Percentiles rank a stretch among this genome's conserved stretches.
Evolutionary conservation across 2,329 filamentous ascomycete species (phyloP).

Genomic region (Cladophialophora yegresii): DNA sequence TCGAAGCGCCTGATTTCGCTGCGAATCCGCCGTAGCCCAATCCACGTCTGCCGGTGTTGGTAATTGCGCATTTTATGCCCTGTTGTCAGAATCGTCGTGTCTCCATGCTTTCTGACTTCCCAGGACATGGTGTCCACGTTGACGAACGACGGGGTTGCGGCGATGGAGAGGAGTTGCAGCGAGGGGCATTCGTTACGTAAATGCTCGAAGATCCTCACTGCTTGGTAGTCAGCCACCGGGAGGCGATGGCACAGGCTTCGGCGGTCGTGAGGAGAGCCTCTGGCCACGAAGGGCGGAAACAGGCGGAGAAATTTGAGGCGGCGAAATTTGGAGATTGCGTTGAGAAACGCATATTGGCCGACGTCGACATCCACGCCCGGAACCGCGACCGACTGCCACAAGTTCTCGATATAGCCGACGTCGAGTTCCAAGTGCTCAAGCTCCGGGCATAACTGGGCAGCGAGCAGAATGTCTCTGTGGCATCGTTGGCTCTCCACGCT

Average conservation of each 20-base stretch:
- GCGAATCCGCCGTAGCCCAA: slow-evolving; percentile 31
- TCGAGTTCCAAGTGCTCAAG: slow-evolving; percentile 35
- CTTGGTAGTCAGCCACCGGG: slow-evolving; percentile 33
- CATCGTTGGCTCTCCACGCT: slow-evolving; percentile 28
- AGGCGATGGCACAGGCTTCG: slow-evolving; percentile 13
- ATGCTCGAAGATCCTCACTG: slow-evolving; percentile 35
- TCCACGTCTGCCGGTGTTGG: slow-evolving; percentile 35
- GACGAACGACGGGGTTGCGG: slow-evolving; percentile 23
- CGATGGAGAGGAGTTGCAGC: slow-evolving; percentile 31
- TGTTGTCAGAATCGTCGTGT: slow-evolving; percentile 34
- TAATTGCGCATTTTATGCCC: slow-evolving; percentile 33
- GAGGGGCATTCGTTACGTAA: slow-evolving; percentile 28
- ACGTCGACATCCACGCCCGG: slow-evolving; percentile 36
- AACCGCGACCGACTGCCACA: slow-evolving; percentile 36
- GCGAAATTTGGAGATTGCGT: slow-evolving; percentile 32
- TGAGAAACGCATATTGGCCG: slow-evolving; percentile 34
- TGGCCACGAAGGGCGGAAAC: slow-evolving; percentile 34
- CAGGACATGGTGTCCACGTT: slow-evolving; percentile 35
- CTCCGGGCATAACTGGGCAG: slow-evolving; percentile 28
- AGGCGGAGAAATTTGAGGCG: slow-evolving; percentile 33
- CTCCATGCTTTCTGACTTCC: slow-evolving; percentile 29
- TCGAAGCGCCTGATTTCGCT: slow-evolving; percentile 34
- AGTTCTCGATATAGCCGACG: slow-evolving; percentile 33
- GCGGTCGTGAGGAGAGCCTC: slow-evolving; percentile 11
- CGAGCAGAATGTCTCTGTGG: slow-evolving; percentile 26